Evolutionary conservation across 805 yeast genomes (phyloP), one percentile per base, ranked within the genome.

Genomic region (Zygotorulaspora danielsina): DNA sequence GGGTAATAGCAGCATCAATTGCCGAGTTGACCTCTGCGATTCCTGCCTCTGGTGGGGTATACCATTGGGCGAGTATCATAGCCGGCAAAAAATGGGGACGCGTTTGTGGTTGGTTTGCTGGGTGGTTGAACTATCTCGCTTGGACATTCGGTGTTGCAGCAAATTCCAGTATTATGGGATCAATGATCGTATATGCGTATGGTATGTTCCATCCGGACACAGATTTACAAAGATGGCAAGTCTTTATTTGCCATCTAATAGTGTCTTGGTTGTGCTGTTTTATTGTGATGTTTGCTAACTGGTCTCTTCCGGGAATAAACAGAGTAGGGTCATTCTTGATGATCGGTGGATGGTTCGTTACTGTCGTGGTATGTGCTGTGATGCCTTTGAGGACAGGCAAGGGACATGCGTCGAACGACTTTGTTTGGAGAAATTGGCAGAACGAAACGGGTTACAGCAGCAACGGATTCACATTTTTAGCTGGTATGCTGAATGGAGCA

Each of bases 41-140:
- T 13, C 39, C 43, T 18, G 39, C 43, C 16, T 28, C 35, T 16
- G 39, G 43, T 2, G 43, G 39, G 2, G 39, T 34, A 10, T 34
- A 39, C 20, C 43, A 34, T 13, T 39, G 35, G 43, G 43, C 39
- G 6, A 22, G 28, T 22, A 30, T 34, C 7, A 34, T 32, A 11
- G 35, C 43, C 5, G 36, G 43, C 3, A 22, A 30, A 15, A 39
- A 34, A 15, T 35, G 34, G 35, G 43, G 43, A 5, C 38, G 25
- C 3, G 17, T 29, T 6, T 39, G 43, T 19, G 43, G 39, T 7
- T 39, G 43, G 39, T 39, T 34, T 31, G 43, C 39, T 11, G 43
- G 39, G 4, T 39, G 43, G 39, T 19, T 39, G 8, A 34, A 39
- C 16, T 39, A 21, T 19, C 16, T 39, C 8, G 36, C 43, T 4